Base-by-base conservation (phyloP, 2,329 filamentous ascomycete genomes). In the Cordyceps farinosa region DNA sequence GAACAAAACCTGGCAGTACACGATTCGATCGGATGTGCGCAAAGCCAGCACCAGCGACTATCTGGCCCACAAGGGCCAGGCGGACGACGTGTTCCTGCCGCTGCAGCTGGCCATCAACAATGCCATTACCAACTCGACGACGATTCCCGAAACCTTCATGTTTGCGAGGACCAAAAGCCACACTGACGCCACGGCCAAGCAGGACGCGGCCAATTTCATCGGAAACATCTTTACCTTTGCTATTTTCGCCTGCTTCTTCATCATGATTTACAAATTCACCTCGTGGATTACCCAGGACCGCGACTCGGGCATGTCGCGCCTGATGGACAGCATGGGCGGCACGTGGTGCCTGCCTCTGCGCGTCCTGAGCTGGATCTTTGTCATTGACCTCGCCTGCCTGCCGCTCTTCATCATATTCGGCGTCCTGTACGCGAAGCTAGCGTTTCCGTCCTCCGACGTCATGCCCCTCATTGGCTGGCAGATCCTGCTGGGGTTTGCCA, bases 41-140 rank as follows among this genome's bases (percentile, higher is more conserved):
- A 60, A 63, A 9, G 48, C 62, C 50, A 82, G 48, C 70, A 89
- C 65, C 53, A 80, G 82, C 66, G 82, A 85, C 40, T 75, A 82
- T 32, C 13, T 50, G 1, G 45, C 44, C 13, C 56, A 59, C 45
- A 34, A 32, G 5, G 27, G 56, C 5, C 22, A 38, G 34, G 56
- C 34, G 27, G 69, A 74, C 44, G 57, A 61, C 2, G 61, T 70
- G 10, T 69, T 67, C 56, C 29, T 71, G 17, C 72, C 73, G 1
- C 65, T 72, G 2, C 70, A 72, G 55, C 64, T 72, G 11, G 79
- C 81, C 15, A 66, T 73, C 48, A 72, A 74, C 54, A 72, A 71
- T 52, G 72, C 72, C 45, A 72, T 75, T 22, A 72, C 69, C 15
- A 69, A 71, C 62, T 68, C 67, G 22, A 59, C 56, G 1, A 50